These are phyloP conservation scores for Hydrangea macrophylla DNA, from an alignment of 148 eudicot genomes.

Conservation along the genomic window DNA sequence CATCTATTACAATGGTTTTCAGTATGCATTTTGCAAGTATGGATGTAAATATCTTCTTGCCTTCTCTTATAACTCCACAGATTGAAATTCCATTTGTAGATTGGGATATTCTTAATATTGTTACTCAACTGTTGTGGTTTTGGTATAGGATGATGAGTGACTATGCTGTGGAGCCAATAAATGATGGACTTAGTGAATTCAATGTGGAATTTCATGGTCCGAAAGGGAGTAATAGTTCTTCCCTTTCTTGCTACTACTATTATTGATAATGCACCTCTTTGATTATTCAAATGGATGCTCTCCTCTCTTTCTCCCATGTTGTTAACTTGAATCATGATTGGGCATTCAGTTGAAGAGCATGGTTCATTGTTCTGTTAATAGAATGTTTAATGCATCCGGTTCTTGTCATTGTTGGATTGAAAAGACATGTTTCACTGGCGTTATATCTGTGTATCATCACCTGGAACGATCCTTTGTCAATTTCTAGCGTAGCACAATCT, in stretches of 20 bases:
- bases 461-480: background rate
- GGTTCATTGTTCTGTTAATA: background rate
- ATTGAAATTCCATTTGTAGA: constrained; percentile 4
- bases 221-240: constrained; percentile 59
- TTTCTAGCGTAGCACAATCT: background rate
- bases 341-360: constrained; percentile 9
- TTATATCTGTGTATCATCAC: background rate
- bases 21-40: background rate
- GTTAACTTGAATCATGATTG: background rate
- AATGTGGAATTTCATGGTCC: constrained; percentile 86
- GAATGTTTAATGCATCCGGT: background rate
- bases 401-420: background rate
- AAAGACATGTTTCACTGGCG: background rate
- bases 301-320: background rate
- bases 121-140: constrained; percentile 2
- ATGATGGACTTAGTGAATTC: constrained; percentile 73
- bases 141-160: constrained; percentile 85
- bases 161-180: constrained; percentile 67
- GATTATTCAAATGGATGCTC: background rate
- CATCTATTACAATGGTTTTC: background rate
- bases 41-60: constrained; percentile 4
- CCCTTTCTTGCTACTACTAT: background rate
- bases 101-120: background rate
- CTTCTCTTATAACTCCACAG: background rate
- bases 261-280: constrained; percentile 6